Percentiles rank a stretch among this genome's conserved stretches.
Evolutionary conservation across 495 filamentous ascomycete genomes (phyloP).

Genomic region (Penicillium desertorum): DNA sequence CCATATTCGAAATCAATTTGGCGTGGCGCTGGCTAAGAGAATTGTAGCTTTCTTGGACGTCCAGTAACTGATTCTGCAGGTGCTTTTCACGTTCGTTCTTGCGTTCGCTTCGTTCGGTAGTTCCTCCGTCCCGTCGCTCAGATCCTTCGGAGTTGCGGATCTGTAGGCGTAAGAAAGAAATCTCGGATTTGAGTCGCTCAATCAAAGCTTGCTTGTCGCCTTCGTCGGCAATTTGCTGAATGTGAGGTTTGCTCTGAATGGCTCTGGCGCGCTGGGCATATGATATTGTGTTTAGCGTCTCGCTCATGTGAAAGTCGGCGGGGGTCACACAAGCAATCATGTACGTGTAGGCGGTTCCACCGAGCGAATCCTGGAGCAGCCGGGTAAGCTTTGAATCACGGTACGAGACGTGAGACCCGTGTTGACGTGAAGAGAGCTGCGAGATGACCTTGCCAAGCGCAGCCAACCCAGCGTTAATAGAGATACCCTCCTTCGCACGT

Average conservation of each 20-base stretch:
- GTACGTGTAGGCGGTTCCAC: slow-evolving; percentile 96
- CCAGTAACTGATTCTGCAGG: slow-evolving; percentile 89
- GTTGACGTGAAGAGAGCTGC: slow-evolving; percentile 85
- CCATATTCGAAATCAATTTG: slow-evolving; percentile 90
- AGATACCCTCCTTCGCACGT: slow-evolving; percentile 93
- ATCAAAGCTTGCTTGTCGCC: slow-evolving; percentile 93
- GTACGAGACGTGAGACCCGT: slow-evolving; percentile 93
- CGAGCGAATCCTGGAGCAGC: slow-evolving; percentile 95
- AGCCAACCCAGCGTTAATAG: slow-evolving; percentile 95
- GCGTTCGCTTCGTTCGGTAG: slow-evolving; percentile 71
- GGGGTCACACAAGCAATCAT: slow-evolving; percentile 99
- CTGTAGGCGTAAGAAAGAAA: slow-evolving; percentile 91
- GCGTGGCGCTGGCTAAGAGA: slow-evolving; percentile 88
- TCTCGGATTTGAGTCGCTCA: slow-evolving; percentile 89
- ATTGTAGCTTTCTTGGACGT: slow-evolving; percentile 92
- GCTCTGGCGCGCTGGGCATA: slow-evolving; percentile 95
- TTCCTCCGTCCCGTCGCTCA: slow-evolving; percentile 56
- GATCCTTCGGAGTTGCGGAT: slow-evolving; percentile 69
- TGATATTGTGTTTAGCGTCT: slow-evolving; percentile 94
- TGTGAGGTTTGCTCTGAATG: slow-evolving; percentile 95
- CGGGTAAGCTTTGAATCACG: slow-evolving; percentile 96
- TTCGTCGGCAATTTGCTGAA: slow-evolving; percentile 88
- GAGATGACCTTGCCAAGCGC: slow-evolving; percentile 98
- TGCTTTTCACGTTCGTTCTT: slow-evolving; percentile 84
- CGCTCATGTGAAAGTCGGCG: slow-evolving; percentile 94